Evolutionary conservation across 805 yeast genomes (phyloP).

Genomic region (Myxozyma kluyveri): DNA sequence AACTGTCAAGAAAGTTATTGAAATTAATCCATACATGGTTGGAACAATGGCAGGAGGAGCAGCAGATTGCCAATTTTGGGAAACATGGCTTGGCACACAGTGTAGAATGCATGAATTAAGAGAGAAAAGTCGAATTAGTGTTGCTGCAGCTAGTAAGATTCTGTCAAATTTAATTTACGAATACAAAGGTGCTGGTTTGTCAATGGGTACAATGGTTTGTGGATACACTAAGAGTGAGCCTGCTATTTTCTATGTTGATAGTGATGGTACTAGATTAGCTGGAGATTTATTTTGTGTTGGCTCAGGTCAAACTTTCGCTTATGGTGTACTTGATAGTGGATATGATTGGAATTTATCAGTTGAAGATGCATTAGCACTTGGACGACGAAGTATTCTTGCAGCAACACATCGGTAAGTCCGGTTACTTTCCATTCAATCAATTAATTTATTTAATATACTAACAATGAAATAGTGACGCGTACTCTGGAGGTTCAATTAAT

Average conservation of each 20-base stretch:
- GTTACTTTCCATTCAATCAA: background rate
- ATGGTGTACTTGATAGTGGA: conserved; percentile 93
- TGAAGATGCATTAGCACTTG: conserved; percentile 90
- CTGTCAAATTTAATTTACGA: conserved; percentile 83
- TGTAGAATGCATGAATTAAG: conserved; percentile 92
- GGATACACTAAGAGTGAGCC: conserved; percentile 96
- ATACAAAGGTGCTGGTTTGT: conserved; percentile 96
- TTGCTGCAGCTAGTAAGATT: conserved; percentile 95
- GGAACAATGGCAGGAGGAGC: conserved; percentile 99
- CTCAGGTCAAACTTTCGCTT: conserved; percentile 98
- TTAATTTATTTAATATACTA: background rate
- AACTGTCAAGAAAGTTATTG: conserved; percentile 94
- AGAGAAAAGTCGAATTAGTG: conserved; percentile 91
- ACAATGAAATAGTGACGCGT: conserved; percentile 59
- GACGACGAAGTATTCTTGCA: conserved; percentile 92
- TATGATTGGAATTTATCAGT: conserved; percentile 87
- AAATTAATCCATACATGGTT: conserved; percentile 88
- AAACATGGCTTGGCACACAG: conserved; percentile 96
- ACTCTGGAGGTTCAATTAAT: conserved; percentile 94
- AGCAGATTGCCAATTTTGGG: conserved; percentile 99
- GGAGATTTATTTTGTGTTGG: conserved; percentile 97
- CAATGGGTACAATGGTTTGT: conserved; percentile 99
- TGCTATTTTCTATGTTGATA: conserved; percentile 90
- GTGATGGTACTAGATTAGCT: conserved; percentile 92
- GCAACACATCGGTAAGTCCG: conserved; percentile 76